Base-by-base conservation (phyloP, 2,329 filamentous ascomycete species). In the Aspergillus chevalieri region DNA sequence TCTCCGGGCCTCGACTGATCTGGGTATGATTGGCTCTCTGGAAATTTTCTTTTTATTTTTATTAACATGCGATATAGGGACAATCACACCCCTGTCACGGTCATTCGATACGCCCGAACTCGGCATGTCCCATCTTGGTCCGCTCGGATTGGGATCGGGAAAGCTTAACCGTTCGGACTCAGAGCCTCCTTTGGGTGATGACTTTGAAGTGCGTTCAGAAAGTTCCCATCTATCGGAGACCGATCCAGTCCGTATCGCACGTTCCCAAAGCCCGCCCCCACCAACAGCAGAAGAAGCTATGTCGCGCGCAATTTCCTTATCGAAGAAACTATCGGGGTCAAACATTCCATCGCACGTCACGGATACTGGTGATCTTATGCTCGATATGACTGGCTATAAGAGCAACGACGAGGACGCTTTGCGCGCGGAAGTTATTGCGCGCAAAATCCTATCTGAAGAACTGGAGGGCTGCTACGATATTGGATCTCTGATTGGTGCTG, bases 381-480 rank as follows among this genome's bases (percentile, higher is more conserved):
- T 98, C 47, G 93, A 98, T 67, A 96, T 98, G 91, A 91, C 90
- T 0, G 89, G 89, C 0, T 96, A 95, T 73, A 97, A 96, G 70
- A 88, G 86, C 66, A 94, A 85, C 62, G 92, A 97, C 58, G 89
- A 95, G 60, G 91, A 97, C 59, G 87, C 92, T 5, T 78, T 97
- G 47, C 84, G 89, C 43, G 92, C 93, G 15, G 93, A 98, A 69
- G 83, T 95, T n/a, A 80, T 97, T 53, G 93, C 93, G 4, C 83
- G 93, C 19, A 93, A 92, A 66, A 89, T 98, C 46, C 79, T 98
- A 10, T 85, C 90, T 0, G 90, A 98, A 65, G 92, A 97, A 70
- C 74, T 97, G 12, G 88, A 95, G 61, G 93, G 91, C 19, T 90
- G 92, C 64, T 96, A 96, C 67, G 93, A 98, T 65, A 95, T 98